Base-by-base conservation (phyloP, 768 basidiomycete genomes). In the Naganishia vishniacii region DNA sequence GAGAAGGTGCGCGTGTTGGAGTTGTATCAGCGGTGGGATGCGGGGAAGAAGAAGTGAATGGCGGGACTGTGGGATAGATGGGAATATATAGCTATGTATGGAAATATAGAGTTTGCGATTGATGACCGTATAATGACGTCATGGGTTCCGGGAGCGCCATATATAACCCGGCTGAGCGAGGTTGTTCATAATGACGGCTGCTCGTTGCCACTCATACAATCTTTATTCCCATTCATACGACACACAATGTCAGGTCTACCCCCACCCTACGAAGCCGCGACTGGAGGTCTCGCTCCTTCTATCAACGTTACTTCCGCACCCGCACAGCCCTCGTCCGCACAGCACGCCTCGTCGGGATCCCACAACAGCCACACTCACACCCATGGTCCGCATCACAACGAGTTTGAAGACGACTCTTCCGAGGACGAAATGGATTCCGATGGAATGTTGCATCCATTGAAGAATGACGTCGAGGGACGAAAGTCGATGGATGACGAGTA, bases 401-500 rank as follows among this genome's bases (percentile, higher is more conserved):
- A 59, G 26, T 29, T 40, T 32, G 61, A 62, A 23, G 46, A 48
- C 34, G 46, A 48, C 47, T 48, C 46, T 4, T 62, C 61, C n/a
- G 61, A 49, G 2, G 37, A 48, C 48, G 46, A 23, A 4, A 41
- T 41, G 32, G 47, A 41, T 23, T 18, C 47, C 3, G 61, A 49
- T 16, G 48, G 47, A 12, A 34, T 40, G 34, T 15, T 49, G 34
- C 51, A 58, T 29, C 63, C 63, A 7, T 56, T 53, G 41, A 37
- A 59, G 45, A 26, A 53, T n/a, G 65, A 69, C 41, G 65, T 71
- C 26, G 71, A 72, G 16, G 72, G 62, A 16, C 63, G 68, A 49
- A 70, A 67, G 62, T 71, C 69, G 46, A 71, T 77, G 68, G 75
- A 74, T 60, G 74, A 77, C 64, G 76, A 77, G 66, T 42, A 60